A percentile compares a stretch with the other conserved stretches of the same genome.
Evolutionary conservation across 257 asterid genomes (phyloP).

Genomic region (Scutellaria minor): DNA sequence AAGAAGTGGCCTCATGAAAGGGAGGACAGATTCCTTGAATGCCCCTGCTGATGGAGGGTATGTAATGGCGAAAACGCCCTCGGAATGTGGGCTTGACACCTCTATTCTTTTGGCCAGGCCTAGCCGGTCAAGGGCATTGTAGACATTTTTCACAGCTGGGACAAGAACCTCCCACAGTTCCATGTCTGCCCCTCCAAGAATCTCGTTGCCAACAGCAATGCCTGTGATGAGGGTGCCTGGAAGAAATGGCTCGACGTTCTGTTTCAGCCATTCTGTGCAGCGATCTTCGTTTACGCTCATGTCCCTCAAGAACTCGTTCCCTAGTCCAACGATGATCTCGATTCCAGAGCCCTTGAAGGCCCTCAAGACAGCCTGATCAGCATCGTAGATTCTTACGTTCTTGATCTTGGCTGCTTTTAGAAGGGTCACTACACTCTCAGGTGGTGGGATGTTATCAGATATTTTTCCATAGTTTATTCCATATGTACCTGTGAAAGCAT

Average conservation of each 20-base stretch:
- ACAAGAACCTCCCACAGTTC: slow-evolving; percentile 80
- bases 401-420: slow-evolving; percentile 68
- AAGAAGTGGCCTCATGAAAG: slow-evolving; percentile 72
- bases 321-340: slow-evolving; percentile 69
- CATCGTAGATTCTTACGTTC: slow-evolving; percentile 75
- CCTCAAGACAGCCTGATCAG: slow-evolving; percentile 55
- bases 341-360: slow-evolving; percentile 67
- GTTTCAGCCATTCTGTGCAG: slow-evolving; percentile 72
- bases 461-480: slow-evolving; percentile 82
- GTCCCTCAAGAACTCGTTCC: slow-evolving; percentile 58
- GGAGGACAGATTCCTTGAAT: slow-evolving; percentile 68
- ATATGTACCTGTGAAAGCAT: slow-evolving; percentile 76
- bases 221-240: slow-evolving; percentile 70
- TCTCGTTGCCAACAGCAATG: slow-evolving; percentile 82
- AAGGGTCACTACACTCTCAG: slow-evolving; percentile 77
- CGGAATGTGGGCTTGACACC: slow-evolving; percentile 89
- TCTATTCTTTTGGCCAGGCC: slow-evolving; percentile 49
- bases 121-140: slow-evolving; percentile 60
- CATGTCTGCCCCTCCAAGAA: slow-evolving; percentile 57
- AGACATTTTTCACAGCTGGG: slow-evolving; percentile 73
- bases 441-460: slow-evolving; percentile 76
- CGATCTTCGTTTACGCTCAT: slow-evolving; percentile 55
- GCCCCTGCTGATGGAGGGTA: slow-evolving; percentile 84
- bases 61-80: slow-evolving; percentile 63
- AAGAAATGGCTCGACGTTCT: slow-evolving; percentile 61